Base-by-base conservation (phyloP, 2,329 filamentous ascomycete species). In the Aspergillus novofumigatus region DNA sequence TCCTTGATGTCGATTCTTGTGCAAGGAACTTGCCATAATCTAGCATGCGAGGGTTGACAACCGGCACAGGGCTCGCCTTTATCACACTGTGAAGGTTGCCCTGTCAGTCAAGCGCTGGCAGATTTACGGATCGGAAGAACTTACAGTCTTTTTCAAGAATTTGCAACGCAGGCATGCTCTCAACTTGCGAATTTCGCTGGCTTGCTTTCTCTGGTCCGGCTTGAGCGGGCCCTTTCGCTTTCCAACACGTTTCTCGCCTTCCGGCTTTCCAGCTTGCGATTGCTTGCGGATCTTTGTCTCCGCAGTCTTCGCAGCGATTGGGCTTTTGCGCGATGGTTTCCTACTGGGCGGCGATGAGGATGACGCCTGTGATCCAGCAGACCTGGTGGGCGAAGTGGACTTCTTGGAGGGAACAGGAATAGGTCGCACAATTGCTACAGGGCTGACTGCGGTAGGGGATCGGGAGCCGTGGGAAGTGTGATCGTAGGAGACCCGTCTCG, bases 1-100 rank as follows among this genome's bases (percentile, higher is more conserved):
- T 97, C 93, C 83, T 96, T 97, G 81, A 97, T 97, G 75, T 97
- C 93, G 70, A 97, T 96, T 60, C 93, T 90, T 44, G 93, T 97
- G 81, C 93, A 97, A 59, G 93, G 93, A 48, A 97, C 93, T 78
- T 97, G 92, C 93, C 93, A 97, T 53, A 97, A 82, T 62, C 93
- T 88, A 62, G 93, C 93, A 75, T 97, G 93, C 21, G 92, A 96
- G 52, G 93, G 93, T 78, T 96, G 90, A 80, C 93, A 97, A 50
- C 93, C 93, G 68, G 88, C 90, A 76, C 93, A 97, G 57, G 93
- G 93, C 79, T 97, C 92, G 62, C 93, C 93, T 80, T 95, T 97
- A 77, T 97, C 93, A 72, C 93, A 97, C 73, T 76, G 49, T 38
- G 32, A 23, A 47, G 21, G 10, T 47, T 47, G 11, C 44, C 11